A percentile compares a stretch with the other conserved stretches of the same genome.
phyloP scores from a whole-genome alignment of 2,329 filamentous ascomycete species.

The Ophiocordyceps sinensis region DNA sequence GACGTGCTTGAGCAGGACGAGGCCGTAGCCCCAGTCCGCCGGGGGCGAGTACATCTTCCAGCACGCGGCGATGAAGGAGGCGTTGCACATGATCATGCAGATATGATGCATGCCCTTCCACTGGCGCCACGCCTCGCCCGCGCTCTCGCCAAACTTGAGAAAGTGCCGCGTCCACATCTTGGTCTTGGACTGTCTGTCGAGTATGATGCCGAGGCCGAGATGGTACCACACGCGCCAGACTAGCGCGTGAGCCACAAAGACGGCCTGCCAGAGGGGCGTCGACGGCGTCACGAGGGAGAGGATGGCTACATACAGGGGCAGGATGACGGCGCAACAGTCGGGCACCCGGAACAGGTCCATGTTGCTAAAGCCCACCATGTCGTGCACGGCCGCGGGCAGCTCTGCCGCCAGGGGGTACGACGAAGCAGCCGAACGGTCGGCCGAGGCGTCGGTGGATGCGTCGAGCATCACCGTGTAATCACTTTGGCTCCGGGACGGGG shows the following conservation, averaged over 20 bases:
- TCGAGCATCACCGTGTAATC: conserved; percentile 14
- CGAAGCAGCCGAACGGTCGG: background rate
- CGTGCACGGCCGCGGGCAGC: conserved; percentile 57
- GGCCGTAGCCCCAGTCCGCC: conserved; percentile 72
- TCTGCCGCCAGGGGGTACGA: conserved; percentile 12
- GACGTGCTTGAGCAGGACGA: conserved; percentile 75
- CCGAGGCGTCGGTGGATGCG: conserved; percentile 4
- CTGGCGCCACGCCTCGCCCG: conserved; percentile 86
- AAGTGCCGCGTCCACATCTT: conserved; percentile 97
- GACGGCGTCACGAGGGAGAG: conserved; percentile 65
- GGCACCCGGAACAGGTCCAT: conserved; percentile 79
- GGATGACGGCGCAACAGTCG: conserved; percentile 65
- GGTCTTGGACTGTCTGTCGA: conserved; percentile 72
- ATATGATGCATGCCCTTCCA: conserved; percentile 96
- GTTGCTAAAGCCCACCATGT: conserved; percentile 69
- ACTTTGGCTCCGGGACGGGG: conserved; percentile 18
- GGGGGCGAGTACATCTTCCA: conserved; percentile 96
- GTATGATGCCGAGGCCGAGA: conserved; percentile 69
- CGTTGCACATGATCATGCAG: conserved; percentile 79
- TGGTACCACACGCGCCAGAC: conserved; percentile 87
- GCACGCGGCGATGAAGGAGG: conserved; percentile 75
- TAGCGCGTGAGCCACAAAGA: conserved; percentile 71
- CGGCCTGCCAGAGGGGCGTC: conserved; percentile 56
- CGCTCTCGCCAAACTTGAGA: conserved; percentile 85
- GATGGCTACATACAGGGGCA: conserved; percentile 60